Evolutionary conservation across 208 protist genomes (phyloP), one percentile per base, ranked within the genome.

Genomic region (Acanthamoeba divionensis): DNA sequence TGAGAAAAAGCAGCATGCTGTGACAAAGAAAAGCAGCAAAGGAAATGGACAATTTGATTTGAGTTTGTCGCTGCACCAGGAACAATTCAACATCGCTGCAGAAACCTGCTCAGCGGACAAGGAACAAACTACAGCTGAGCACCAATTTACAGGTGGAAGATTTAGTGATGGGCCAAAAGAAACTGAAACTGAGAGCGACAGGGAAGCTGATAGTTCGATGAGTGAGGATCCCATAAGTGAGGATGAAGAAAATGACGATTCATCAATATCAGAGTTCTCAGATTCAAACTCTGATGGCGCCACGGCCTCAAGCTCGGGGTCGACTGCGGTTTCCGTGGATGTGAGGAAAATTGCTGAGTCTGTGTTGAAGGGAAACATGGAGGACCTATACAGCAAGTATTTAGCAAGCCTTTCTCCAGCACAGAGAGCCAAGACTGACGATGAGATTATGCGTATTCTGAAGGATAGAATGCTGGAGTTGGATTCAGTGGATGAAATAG

Each of bases 331-430:
- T n/a, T n/a, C n/a, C n/a, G n/a, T n/a, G n/a, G 66, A 57, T 48
- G 3, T 48, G 10, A 15, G 6, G 9, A 45, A 29, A 44, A 15
- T 13, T 10, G 15, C 73, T 65, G 73, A 83, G 48, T 65, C 33
- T 36, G 63, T 83, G n/a, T 54, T 83, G 31, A 83, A 83, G 73
- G 73, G 73, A 26, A 83, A 83, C 48, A 29, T 83, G 44, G 33
- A 47, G 24, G 48, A 62, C 15, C 48, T 83, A 38, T 83, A 54
- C 50, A 62, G 29, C 73, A 83, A 83, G 2, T 83, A 83, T 26
- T 54, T 83, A 21, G 26, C 73, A 15, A 83, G 9, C 21, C 18
- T 83, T 18, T 36, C 57, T 26, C 4, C 73, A 15, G 26, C 36
- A 18, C 73, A 21, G 7, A 47, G 73, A 21, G 48, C 73, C 21